Base-by-base conservation (phyloP, 345 rosid genomes). In the Dipteronia sinensis region DNA sequence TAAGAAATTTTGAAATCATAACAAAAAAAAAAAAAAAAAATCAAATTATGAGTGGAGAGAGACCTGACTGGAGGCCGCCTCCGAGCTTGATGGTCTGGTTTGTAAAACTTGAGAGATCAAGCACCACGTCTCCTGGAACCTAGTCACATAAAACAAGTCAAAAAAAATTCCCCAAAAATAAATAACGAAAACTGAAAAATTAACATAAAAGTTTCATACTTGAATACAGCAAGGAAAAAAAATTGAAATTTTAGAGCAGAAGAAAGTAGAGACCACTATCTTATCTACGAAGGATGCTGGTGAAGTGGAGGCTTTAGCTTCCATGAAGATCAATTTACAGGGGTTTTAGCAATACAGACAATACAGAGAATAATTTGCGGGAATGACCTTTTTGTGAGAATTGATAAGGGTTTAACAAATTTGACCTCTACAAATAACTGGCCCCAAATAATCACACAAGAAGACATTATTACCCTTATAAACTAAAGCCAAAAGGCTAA, bases 11-110 rank as follows among this genome's bases (percentile, higher is more conserved):
- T 20, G 3, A 25, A 49, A 69, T 47, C 11, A 23, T 51, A 7
- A 29, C 0, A 31, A 72, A 29, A 6, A 1, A n/a, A 71, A 55
- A 31, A 38, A 49, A 10, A 3, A 12, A 55, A 55, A 10, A 56
- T 72, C 49, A 62, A 63, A 46, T 62, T 23, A 7, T 46, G 10
- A 63, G 9, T 44, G 53, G 25, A 69, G 29, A 62, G 66, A 68
- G 31, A 92, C 98, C 98, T 91, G 97, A 77, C 91, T n/a, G 91
- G 49, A 94, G 97, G 77, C 98, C 97, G 55, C 95, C 86, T 40
- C 98, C 98, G 27, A 95, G 89, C 88, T 90, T 93, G 85, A 95
- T 88, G 23, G 91, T 93, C 76, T 89, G 94, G 84, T 91, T 91
- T 68, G 87, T 69, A 93, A 93, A 83, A 80, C 72, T 77, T 10